Conservation (phyloP, 495 filamentous ascomycete species). For the Hypoxylon trugodes region DNA sequence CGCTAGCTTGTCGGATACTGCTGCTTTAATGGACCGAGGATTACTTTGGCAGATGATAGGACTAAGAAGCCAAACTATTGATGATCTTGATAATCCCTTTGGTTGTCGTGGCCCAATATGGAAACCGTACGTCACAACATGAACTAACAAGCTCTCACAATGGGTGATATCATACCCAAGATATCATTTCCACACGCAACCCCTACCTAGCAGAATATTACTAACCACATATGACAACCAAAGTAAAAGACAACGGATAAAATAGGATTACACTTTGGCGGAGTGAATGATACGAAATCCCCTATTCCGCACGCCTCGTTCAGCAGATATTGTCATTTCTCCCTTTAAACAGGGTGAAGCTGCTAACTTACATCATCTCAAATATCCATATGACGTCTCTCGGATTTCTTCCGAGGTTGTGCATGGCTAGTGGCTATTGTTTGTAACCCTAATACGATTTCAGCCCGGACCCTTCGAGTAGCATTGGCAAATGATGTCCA, state of each 20-base stretch:
- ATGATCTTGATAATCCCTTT: constrained; percentile 15
- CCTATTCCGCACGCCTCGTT: neutral
- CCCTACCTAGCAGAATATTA: neutral
- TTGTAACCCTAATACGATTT: too few relatives aligned
- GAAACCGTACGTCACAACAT: constrained; percentile 30
- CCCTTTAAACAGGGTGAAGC: too few relatives aligned
- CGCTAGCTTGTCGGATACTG: neutral
- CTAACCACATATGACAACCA: neutral
- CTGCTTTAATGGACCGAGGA: constrained; percentile 8
- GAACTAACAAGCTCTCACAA: constrained; percentile 4
- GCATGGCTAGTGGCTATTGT: too few relatives aligned
- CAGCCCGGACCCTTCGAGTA: too few relatives aligned
- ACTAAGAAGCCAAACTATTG: neutral
- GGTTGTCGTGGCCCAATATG: constrained; percentile 5
- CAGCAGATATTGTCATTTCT: neutral
- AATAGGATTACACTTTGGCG: neutral
- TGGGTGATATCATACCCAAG: constrained; percentile 21
- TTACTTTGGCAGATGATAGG: neutral
- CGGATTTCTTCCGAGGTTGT: too few relatives aligned
- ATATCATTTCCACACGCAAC: neutral
- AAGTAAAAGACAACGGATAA: neutral
- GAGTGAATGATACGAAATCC: neutral
- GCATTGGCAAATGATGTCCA: too few relatives aligned
- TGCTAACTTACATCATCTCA: too few relatives aligned
- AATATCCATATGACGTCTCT: too few relatives aligned